Conservation (phyloP, 140 eudicot genomes). For the Cichorium intybus region DNA sequence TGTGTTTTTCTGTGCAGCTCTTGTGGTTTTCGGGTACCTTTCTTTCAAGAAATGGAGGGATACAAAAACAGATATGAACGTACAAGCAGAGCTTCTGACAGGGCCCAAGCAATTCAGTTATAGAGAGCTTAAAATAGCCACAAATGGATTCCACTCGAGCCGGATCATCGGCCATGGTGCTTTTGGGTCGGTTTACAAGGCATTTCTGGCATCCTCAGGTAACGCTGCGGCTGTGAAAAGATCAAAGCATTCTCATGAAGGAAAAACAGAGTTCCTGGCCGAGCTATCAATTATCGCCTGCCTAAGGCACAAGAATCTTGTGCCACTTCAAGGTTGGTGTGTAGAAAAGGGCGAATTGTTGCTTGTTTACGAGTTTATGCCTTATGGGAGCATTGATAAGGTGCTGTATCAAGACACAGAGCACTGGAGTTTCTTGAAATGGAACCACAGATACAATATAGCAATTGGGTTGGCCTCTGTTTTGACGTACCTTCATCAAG, state of each 20-base stretch:
- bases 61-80: conserved; percentile 32
- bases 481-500: conserved; percentile 76
- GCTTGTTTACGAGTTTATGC: conserved; percentile 87
- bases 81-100: conserved; percentile 55
- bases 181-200: conserved; percentile 86
- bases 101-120: conserved; percentile 74
- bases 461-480: conserved; percentile 83
- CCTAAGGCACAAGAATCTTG: conserved; percentile 75
- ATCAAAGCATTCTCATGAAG: conserved; percentile 76
- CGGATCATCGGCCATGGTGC: conserved; percentile 78
- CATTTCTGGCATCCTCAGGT: conserved; percentile 37
- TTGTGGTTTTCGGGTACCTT: conserved; percentile 56
- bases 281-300: conserved; percentile 79
- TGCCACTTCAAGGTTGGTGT: conserved; percentile 92
- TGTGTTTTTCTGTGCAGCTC: conserved; percentile 47
- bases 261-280: conserved; percentile 71
- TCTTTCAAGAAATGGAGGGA: conserved; percentile 52
- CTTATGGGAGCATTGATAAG: conserved; percentile 70
- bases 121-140: conserved; percentile 59
- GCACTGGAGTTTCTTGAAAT: conserved; percentile 41
- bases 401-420: conserved; percentile 47
- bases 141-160: conserved; percentile 64
- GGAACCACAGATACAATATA: conserved; percentile 63
- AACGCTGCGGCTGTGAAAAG: conserved; percentile 66
- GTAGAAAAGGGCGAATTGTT: conserved; percentile 74